A percentile compares a stretch with the other conserved stretches of the same genome.
These are phyloP conservation scores for Paspalum vaginatum DNA, from an alignment of 176 grass and related monocot species.

Conservation along the genomic window DNA sequence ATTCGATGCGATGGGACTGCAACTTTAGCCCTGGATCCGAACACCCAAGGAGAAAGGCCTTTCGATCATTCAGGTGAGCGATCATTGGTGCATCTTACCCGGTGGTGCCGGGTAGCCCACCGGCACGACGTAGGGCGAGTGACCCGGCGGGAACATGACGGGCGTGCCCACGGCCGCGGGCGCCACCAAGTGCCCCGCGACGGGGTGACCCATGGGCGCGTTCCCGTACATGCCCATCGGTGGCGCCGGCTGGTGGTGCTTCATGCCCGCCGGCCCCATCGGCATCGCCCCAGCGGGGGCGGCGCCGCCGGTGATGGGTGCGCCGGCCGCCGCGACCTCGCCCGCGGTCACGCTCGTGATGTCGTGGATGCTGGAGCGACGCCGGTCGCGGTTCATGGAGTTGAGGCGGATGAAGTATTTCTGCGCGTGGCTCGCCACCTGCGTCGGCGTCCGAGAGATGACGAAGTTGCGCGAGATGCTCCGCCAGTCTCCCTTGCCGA, in stretches of 20 bases:
- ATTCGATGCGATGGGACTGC: too few relatives aligned
- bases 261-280: constrained; percentile 39
- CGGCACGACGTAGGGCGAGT: constrained; percentile 79
- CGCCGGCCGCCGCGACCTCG: constrained; percentile 45
- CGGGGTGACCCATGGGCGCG: constrained; percentile 78
- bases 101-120: constrained; percentile 79
- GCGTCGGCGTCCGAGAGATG: constrained; percentile 91
- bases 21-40: too few relatives aligned
- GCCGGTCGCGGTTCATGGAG: constrained; percentile 88
- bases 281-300: background rate
- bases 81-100: constrained; percentile 72
- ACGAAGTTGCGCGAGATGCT: constrained; percentile 99
- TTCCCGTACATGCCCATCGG: constrained; percentile 64
- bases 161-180: constrained; percentile 77
- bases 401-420: constrained; percentile 97
- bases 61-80: background rate
- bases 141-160: constrained; percentile 85
- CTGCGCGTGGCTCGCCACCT: constrained; percentile 96
- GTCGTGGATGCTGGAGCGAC: constrained; percentile 97
- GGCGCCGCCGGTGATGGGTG: constrained; percentile 45
- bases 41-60: too few relatives aligned
- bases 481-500: constrained; percentile 97
- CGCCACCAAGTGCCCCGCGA: constrained; percentile 63
- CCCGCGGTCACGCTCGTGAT: constrained; percentile 73
- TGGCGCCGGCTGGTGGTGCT: constrained; percentile 50